phyloP scores from a whole-genome alignment of 2,329 filamentous ascomycete genomes.

The Aspergillus sergii region DNA sequence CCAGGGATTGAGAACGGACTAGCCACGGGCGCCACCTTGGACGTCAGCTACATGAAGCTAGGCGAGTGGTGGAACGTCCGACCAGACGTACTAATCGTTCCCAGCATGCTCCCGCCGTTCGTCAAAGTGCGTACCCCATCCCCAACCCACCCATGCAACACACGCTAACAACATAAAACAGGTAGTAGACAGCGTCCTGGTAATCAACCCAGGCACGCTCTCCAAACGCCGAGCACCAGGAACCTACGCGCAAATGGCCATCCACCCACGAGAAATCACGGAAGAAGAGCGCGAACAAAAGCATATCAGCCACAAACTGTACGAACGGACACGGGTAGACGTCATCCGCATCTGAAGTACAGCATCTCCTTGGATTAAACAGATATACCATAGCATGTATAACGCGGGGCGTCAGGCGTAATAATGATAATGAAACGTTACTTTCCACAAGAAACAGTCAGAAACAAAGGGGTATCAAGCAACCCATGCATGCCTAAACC shows the following conservation, averaged over 20 bases:
- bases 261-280: conserved; percentile 66
- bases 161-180: conserved; percentile 39
- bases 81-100: conserved; percentile 82
- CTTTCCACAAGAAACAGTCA: background rate
- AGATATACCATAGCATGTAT: conserved; percentile 8
- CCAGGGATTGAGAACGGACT: conserved; percentile 62
- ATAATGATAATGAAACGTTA: conserved; percentile 1
- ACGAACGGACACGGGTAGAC: conserved; percentile 82
- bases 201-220: conserved; percentile 86
- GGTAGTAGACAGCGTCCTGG: conserved; percentile 87
- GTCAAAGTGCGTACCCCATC: conserved; percentile 67
- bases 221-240: conserved; percentile 84
- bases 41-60: conserved; percentile 81
- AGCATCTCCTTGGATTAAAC: background rate
- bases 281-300: conserved; percentile 61
- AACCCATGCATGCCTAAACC: background rate
- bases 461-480: background rate
- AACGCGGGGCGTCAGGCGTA: background rate
- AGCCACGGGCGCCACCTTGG: conserved; percentile 75
- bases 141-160: background rate
- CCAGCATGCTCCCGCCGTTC: conserved; percentile 82
- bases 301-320: conserved; percentile 73
- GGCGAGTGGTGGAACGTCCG: conserved; percentile 86
- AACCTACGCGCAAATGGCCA: conserved; percentile 78
- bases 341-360: conserved; percentile 70